Base-by-base conservation (phyloP, 495 filamentous ascomycete species). In the Penicillium canescens region DNA sequence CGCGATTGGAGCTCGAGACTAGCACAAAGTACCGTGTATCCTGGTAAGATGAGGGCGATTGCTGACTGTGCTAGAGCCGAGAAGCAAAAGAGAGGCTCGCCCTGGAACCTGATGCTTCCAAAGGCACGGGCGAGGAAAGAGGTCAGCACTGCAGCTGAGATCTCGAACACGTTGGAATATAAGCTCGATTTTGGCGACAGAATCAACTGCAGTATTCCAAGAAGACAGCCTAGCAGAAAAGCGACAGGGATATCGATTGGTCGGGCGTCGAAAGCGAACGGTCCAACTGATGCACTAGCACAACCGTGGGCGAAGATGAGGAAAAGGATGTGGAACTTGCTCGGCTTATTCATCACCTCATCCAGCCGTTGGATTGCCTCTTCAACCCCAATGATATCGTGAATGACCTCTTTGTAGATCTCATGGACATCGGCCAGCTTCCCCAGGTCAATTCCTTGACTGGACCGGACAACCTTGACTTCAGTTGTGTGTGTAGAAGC, bases 321-420 rank as follows among this genome's bases (percentile, higher is more conserved):
- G 24, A 90, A 56, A 84, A 89, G 90, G 4, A 77, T 68, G 35
- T 77, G 79, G 63, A 88, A 89, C 55, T 88, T 88, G 44, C 81
- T 76, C 45, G 79, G 80, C 26, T 76, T 75, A 6, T 74, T 68
- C 61, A 85, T 85, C 43, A 95, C 80, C 37, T 79, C 82, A 38
- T 91, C 79, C 10, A 97, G 73, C 14, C 82, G 75, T 21, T 77
- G 68, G 2, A 84, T 95, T 3, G 91, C 94, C 61, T 96, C 89
- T 48, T 94, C 90, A 28, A 93, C 86, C 18, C 87, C 85, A 39
- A 95, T 88, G 20, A 87, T 78, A 67, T 96, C 92, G 65, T 96
- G 92, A 14, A 96, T 84, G 14, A 97, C 91, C 55, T 91, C 85
- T 71, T 98, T 97, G 75, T 96, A 98, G 43, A 96, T 85, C 42